Percentiles rank a stretch among this genome's conserved stretches.
Conservation (phyloP, 2,329 filamentous ascomycete species). For the Colletotrichum horii region DNA sequence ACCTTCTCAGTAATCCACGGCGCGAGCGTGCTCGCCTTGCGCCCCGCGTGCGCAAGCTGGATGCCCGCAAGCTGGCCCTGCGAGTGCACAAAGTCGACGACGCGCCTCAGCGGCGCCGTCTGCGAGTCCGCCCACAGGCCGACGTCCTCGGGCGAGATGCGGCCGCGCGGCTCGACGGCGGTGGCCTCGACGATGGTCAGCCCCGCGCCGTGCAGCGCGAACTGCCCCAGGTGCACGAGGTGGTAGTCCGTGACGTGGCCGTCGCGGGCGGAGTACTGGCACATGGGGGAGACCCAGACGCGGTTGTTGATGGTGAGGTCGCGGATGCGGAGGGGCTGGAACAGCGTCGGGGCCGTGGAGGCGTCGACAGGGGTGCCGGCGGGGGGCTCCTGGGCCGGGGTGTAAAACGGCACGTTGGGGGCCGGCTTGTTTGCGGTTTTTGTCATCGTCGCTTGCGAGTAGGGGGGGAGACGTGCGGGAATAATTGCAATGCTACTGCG, state of each 20-base stretch:
- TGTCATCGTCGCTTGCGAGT: constrained; percentile 22
- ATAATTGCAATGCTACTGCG: neutral
- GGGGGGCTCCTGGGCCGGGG: constrained; percentile 57
- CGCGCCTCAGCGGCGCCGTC: constrained; percentile 70
- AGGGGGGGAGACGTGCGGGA: neutral
- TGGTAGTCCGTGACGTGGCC: constrained; percentile 83
- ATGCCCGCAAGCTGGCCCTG: constrained; percentile 80
- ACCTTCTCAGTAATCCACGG: constrained; percentile 67
- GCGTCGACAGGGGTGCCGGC: constrained; percentile 51
- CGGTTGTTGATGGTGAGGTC: constrained; percentile 60
- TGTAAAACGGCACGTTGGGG: constrained; percentile 55
- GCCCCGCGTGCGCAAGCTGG: constrained; percentile 82
- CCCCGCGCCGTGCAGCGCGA: constrained; percentile 76
- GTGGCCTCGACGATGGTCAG: constrained; percentile 82
- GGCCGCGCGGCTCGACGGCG: constrained; percentile 74
- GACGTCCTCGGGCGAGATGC: constrained; percentile 81
- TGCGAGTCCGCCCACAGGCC: constrained; percentile 89
- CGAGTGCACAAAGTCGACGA: constrained; percentile 80
- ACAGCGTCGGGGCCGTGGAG: constrained; percentile 54
- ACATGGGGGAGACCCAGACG: constrained; percentile 66
- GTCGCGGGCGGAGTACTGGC: constrained; percentile 60
- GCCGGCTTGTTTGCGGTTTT: constrained; percentile 42
- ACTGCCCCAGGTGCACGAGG: constrained; percentile 80
- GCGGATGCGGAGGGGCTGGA: constrained; percentile 61
- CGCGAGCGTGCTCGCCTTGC: constrained; percentile 66